Conservation (phyloP, 768 basidiomycete species). For the Sarcomyxa edulis region DNA sequence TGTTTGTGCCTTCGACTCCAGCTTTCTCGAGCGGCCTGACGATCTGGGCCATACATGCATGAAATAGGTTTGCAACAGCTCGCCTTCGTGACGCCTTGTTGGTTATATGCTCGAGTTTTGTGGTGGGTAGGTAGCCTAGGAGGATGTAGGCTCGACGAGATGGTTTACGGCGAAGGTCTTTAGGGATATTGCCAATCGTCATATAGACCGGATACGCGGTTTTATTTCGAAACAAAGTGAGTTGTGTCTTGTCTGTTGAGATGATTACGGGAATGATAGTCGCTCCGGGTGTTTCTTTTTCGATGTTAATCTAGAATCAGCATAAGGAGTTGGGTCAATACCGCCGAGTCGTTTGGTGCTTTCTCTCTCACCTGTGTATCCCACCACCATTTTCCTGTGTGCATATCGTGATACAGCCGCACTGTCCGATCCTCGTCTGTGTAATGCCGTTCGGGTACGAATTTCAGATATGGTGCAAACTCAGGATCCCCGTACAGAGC, state of each 20-base stretch:
- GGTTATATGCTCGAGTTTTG: slow-evolving; percentile 24
- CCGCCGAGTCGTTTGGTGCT: slow-evolving; percentile 17
- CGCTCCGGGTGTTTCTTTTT: slow-evolving; percentile 14
- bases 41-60: slow-evolving; percentile 24
- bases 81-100: slow-evolving; percentile 20
- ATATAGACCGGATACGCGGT: slow-evolving; percentile 37
- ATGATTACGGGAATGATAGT: slow-evolving; percentile 32
- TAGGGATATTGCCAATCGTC: slow-evolving; percentile 33
- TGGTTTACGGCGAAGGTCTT: slow-evolving; percentile 23
- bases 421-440: slow-evolving; percentile 7
- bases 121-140: slow-evolving; percentile 35
- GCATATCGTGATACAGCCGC: slow-evolving; percentile 34
- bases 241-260: slow-evolving; percentile 34
- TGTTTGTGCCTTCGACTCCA: slow-evolving; percentile 21
- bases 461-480: slow-evolving; percentile 12
- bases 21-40: slow-evolving; percentile 21
- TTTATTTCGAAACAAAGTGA: slow-evolving; percentile 32
- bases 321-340: slow-evolving; percentile 21
- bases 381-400: slow-evolving; percentile 53
- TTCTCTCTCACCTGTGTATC: slow-evolving; percentile 32
- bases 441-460: slow-evolving; percentile 5
- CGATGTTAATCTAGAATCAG: slow-evolving; percentile 14
- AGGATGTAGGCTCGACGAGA: slow-evolving; percentile 27
- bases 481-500: slow-evolving; percentile 18
- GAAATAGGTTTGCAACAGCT: slow-evolving; percentile 28